Percentiles rank a stretch among this genome's conserved stretches.
Conservation (phyloP, 2,329 filamentous ascomycete species). For the Macrophomina tecta region DNA sequence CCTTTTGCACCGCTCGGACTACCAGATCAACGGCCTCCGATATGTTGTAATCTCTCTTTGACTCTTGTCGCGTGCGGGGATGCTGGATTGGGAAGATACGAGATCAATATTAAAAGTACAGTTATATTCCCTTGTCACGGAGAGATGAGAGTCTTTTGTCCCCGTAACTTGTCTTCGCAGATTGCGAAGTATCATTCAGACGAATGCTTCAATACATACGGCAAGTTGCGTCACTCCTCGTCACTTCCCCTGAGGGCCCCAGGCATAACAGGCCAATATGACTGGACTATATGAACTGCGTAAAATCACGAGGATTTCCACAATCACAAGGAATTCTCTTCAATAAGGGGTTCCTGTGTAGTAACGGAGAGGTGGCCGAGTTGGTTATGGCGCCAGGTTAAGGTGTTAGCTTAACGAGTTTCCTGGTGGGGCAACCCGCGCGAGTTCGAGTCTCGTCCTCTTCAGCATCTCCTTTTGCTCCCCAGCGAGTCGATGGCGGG, state of each 20-base stretch:
- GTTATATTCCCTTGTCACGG: neutral
- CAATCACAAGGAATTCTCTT: neutral
- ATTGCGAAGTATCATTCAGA: too few relatives aligned
- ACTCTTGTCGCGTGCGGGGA: neutral
- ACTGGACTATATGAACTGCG: neutral
- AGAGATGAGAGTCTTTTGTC: neutral
- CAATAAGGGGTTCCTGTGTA: neutral
- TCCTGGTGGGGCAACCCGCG: constrained; percentile 23
- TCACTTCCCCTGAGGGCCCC: too few relatives aligned
- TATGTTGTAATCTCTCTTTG: neutral
- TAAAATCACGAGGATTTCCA: too few relatives aligned
- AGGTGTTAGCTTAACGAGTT: constrained; percentile 10
- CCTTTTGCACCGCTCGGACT: neutral
- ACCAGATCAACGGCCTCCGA: neutral
- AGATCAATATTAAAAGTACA: too few relatives aligned
- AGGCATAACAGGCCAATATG: too few relatives aligned
- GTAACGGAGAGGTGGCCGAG: too few relatives aligned
- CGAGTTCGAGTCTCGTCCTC: constrained; percentile 28
- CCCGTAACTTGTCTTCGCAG: too few relatives aligned
- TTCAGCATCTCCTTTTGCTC: constrained; percentile 7
- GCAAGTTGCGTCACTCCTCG: too few relatives aligned
- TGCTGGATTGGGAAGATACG: too few relatives aligned
- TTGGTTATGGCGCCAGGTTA: too few relatives aligned
- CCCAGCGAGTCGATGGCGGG: too few relatives aligned
- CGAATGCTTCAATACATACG: too few relatives aligned